Conservation (phyloP, 2,329 filamentous ascomycete species). For the Pseudogymnoascus sp. region DNA sequence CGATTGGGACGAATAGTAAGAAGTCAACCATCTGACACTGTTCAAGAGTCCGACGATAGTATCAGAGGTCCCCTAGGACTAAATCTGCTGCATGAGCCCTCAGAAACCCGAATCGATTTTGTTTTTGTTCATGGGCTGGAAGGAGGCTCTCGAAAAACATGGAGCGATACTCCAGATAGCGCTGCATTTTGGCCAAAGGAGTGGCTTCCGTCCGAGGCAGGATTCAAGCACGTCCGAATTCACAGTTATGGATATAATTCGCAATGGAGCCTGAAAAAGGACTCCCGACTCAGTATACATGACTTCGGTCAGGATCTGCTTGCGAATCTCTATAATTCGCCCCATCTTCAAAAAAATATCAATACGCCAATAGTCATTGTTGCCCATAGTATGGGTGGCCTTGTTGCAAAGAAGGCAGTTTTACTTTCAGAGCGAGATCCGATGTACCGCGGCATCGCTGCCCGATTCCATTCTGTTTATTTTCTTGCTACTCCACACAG, state of each 20-base stretch:
- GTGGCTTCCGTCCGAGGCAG: slow-evolving; percentile 29
- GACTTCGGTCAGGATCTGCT: slow-evolving; percentile 11
- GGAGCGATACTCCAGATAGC: slow-evolving; percentile 24
- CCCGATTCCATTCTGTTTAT: not conserved
- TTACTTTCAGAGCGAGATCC: not conserved
- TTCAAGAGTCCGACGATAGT: not conserved
- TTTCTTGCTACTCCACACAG: not conserved
- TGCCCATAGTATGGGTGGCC: slow-evolving; percentile 41
- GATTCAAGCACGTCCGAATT: slow-evolving; percentile 17
- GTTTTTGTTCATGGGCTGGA: slow-evolving; percentile 35
- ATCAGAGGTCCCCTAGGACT: not conserved
- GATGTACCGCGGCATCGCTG: too few relatives aligned
- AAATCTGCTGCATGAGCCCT: not conserved
- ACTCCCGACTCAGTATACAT: slow-evolving; percentile 16
- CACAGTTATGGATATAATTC: slow-evolving; percentile 19
- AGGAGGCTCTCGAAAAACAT: slow-evolving; percentile 30
- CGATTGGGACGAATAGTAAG: too few relatives aligned
- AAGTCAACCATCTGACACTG: too few relatives aligned
- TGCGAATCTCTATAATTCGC: too few relatives aligned
- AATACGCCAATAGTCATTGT: slow-evolving; percentile 37
- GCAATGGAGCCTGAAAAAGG: slow-evolving; percentile 11
- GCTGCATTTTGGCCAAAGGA: slow-evolving; percentile 30
- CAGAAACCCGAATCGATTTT: slow-evolving; percentile 15
- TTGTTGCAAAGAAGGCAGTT: slow-evolving; percentile 24
- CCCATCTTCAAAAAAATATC: slow-evolving; percentile 7